Base-by-base conservation (phyloP, 2,329 filamentous ascomycete species). In the Aspergillus quadricinctus region DNA sequence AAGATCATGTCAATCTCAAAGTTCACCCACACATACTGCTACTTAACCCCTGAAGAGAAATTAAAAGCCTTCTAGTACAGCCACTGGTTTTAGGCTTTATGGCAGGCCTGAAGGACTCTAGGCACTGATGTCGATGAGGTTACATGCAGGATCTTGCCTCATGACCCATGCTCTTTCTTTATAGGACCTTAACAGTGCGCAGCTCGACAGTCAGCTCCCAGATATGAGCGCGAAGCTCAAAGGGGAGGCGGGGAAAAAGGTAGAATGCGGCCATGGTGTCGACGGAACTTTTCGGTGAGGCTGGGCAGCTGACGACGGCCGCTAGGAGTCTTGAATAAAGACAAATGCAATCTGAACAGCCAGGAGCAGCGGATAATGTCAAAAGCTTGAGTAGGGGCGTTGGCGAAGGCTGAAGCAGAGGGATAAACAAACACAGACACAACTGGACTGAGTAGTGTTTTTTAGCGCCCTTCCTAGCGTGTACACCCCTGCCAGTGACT, bases 181-280 rank as follows among this genome's bases (percentile, higher is more conserved):
- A 28, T 11, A 3, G 45, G 45, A 54, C 31, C 31, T 54, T 46
- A 1, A 54, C 52, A 6, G 46, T 54, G 2, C 45, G 52, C 8
- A 46, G 46, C 45, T 54, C 52, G 23, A 54, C 46, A 2, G 52
- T 49, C 35, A 54, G 5, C 25, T 49, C 9, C 52, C 52, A 54
- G 6, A 54, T 49, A 1, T 11, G 52, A 31, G 46, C 23, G 1
- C 52, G 52, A 19, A 54, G 29, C 29, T 54, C 52, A 40, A 41
- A 41, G 52, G 52, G 52, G 45, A 54, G 52, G 29, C 17, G 75
- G 67, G 59, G 73, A 4, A 78, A 70, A 76, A 72, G 48, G 60
- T 31, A 19, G 9, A 58, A 53, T 9, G n/a, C 7, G 17, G 46
- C 45, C 65, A 76, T 27, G 6, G 31, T 35, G 31, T 2, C 14